phyloP scores from a whole-genome alignment of 306 rosid species.

The Fragaria vesca region DNA sequence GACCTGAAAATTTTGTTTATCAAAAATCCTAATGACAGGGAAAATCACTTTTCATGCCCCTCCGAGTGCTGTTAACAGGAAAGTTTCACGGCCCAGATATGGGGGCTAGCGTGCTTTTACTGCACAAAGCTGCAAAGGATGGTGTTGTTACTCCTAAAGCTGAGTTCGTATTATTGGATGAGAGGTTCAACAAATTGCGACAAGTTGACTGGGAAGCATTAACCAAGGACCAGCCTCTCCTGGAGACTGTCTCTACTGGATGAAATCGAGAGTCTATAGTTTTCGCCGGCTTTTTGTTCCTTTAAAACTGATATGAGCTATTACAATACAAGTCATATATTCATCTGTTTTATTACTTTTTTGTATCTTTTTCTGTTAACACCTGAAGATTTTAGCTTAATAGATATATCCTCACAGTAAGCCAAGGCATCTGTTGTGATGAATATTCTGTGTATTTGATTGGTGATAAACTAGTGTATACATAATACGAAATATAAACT shows the following conservation, averaged over 20 bases:
- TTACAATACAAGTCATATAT: not conserved
- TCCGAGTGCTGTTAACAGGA: conserved; percentile 82
- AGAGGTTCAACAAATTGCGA: conserved; percentile 57
- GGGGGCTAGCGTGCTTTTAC: conserved; percentile 56
- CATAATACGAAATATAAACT: not conserved
- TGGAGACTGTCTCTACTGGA: conserved; percentile 41
- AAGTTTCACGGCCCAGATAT: conserved; percentile 95
- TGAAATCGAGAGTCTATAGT: conserved; percentile 26
- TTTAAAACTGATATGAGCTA: not conserved
- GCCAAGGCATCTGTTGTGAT: not conserved
- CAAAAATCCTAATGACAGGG: conserved; percentile 45
- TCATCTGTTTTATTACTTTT: not conserved
- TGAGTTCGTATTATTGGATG: conserved; percentile 57
- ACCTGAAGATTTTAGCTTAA: not conserved
- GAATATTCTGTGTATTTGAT: not conserved
- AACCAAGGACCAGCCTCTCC: conserved; percentile 40
- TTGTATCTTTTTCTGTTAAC: not conserved
- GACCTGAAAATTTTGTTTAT: conserved; percentile 13
- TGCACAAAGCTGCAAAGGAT: conserved; percentile 59
- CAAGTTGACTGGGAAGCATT: conserved; percentile 72
- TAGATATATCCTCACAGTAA: not conserved
- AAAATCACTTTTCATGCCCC: conserved; percentile 93
- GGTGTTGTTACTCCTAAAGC: conserved; percentile 53
- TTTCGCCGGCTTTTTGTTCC: conserved; percentile 7
- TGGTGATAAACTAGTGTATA: not conserved